Base-by-base conservation (phyloP, 148 eudicot species). In the Nepenthes mirabilis region DNA sequence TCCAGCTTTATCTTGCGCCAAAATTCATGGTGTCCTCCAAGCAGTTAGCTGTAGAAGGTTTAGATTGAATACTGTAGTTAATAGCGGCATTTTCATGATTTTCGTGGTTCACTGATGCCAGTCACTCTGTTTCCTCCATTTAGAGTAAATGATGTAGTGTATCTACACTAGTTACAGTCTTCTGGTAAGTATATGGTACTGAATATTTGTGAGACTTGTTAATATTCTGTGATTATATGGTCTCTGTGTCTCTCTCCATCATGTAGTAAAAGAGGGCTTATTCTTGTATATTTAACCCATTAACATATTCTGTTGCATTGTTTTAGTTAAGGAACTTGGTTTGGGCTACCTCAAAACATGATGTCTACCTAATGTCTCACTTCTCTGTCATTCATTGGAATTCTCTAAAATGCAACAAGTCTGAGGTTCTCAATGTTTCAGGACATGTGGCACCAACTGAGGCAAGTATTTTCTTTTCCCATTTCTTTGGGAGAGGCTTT, bases 281-380 rank as follows among this genome's bases (percentile, higher is more conserved):
- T 47, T n/a, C 6, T 32, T 61, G 43, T 14, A 11, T 48, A 36
- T 37, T 51, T 51, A 43, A 51, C 52, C 33, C 33, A 8, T 37
- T 36, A 11, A 63, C 45, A 34, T 23, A 32, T 36, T 43, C 23
- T 55, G 58, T 11, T 64, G 35, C 33, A 34, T 40, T 59, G 37
- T 55, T 80, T 77, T 80, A 89, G 97, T 78, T 89, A 70, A 83
- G 97, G 68, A 89, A 89, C 69, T 74, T 89, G 85, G 94, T 89
- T 37, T 89, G 97, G 85, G 94, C 97, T 60, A 80, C 94, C 9
- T 79, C 97, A 34, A 89, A 89, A 75, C 97, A 89, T 63, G 90
- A 89, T 73, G 90, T 86, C 34, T 89, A 86, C 87, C 67, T 86
- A 33, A 79, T 83, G 90, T 83, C 97, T 53, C 81, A 82, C 69